Conservation (phyloP, 305 asterid genomes). For the Plantago coronopus region DNA sequence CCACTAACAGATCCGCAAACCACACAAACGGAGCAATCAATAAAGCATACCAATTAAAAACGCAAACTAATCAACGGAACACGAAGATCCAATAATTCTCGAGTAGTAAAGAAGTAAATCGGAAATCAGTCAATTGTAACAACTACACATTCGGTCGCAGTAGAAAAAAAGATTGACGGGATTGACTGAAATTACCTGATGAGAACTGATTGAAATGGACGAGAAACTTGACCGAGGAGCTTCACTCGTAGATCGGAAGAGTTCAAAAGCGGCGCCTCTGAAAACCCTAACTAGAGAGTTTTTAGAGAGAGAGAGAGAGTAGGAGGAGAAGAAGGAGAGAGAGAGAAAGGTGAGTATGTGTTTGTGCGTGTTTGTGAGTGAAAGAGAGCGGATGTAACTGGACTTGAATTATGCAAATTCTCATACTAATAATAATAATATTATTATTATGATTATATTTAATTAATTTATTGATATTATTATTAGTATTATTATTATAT, state of each 20-base stretch:
- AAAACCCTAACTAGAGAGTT: constrained; percentile 58
- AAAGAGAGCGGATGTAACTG: constrained; percentile 32
- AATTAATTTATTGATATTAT: too few relatives aligned
- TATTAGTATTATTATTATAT: not conserved
- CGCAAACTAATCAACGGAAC: constrained; percentile 5
- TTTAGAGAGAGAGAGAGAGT: constrained; percentile 23
- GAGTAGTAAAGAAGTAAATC: constrained; percentile 10
- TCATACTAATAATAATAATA: not conserved
- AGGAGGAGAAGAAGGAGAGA: constrained; percentile 26
- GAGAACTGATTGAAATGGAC: constrained; percentile 9
- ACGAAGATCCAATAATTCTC: constrained; percentile 22
- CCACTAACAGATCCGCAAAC: constrained; percentile 18
- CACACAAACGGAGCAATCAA: constrained; percentile 5
- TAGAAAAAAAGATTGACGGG: not conserved
- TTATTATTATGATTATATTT: constrained; percentile 20
- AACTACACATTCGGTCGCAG: not conserved
- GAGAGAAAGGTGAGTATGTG: constrained; percentile 11
- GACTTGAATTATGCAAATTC: constrained; percentile 34
- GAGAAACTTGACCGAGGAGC: constrained; percentile 18
- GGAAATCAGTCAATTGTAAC: constrained; percentile 7
- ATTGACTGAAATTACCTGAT: constrained; percentile 35
- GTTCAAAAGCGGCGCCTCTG: constrained; percentile 54
- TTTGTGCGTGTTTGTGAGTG: constrained; percentile 12
- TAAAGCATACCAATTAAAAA: constrained; percentile 17
- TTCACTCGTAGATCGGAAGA: constrained; percentile 35